Conservation (phyloP, 139 green algal species). For the Asterochloris erici region DNA sequence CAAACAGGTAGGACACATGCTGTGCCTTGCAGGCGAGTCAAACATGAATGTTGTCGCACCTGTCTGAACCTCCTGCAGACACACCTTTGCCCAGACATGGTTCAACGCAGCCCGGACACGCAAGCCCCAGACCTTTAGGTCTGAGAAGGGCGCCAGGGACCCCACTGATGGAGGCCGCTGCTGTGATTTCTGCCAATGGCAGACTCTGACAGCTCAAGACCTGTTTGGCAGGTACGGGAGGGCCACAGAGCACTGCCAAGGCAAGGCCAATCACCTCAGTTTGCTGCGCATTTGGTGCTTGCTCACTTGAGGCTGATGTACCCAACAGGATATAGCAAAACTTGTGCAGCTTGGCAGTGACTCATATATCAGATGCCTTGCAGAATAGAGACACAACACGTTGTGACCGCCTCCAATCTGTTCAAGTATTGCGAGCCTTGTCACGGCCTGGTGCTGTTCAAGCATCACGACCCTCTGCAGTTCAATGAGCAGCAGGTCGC, state of each 20-base stretch:
- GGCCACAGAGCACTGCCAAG: not conserved
- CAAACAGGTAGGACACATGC: conserved; percentile 32
- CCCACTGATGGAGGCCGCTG: conserved; percentile 29
- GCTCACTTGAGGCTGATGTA: not conserved
- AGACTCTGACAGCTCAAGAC: conserved; percentile 56
- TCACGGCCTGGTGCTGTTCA: conserved; percentile 77
- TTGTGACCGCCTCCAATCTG: conserved; percentile 76
- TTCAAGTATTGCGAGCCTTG: conserved; percentile 80
- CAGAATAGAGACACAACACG: conserved; percentile 51
- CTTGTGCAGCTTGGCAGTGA: not conserved
- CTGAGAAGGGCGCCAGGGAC: conserved; percentile 25
- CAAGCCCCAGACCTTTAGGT: conserved; percentile 71
- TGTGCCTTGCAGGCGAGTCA: too few relatives aligned
- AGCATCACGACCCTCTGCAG: conserved; percentile 76
- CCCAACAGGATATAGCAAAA: not conserved
- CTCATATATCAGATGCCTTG: conserved; percentile 5
- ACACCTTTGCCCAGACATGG: conserved; percentile 44
- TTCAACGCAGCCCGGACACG: conserved; percentile 61
- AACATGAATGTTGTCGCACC: too few relatives aligned
- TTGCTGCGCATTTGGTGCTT: not conserved
- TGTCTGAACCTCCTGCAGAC: not conserved
- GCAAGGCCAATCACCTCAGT: not conserved
- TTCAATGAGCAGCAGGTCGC: conserved; percentile 53
- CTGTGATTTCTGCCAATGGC: conserved; percentile 80
- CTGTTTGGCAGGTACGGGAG: conserved; percentile 41